Evolutionary conservation across 2,329 filamentous ascomycete genomes (phyloP).

Genomic region (Alternaria sp.): DNA sequence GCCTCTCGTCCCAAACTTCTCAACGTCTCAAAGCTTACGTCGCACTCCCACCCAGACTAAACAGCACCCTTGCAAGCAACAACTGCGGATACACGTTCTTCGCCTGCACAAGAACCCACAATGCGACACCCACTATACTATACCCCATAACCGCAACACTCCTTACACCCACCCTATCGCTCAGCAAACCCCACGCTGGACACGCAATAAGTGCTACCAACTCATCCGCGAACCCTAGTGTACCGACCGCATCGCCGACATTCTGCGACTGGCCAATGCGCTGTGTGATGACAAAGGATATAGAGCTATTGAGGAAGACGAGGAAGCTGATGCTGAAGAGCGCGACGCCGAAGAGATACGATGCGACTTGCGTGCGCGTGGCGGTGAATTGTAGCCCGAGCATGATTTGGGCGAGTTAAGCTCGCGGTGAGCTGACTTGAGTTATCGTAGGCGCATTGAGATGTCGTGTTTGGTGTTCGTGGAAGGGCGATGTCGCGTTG

Average conservation of each 20-base stretch:
- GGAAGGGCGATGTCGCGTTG: constrained; percentile 17
- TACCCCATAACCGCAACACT: constrained; percentile 75
- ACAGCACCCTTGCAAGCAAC: constrained; percentile 82
- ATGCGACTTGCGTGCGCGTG: constrained; percentile 65
- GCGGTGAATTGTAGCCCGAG: constrained; percentile 62
- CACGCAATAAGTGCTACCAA: constrained; percentile 81
- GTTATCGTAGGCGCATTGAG: constrained; percentile 26
- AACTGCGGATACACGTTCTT: constrained; percentile 88
- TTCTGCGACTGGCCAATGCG: constrained; percentile 75
- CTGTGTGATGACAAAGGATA: constrained; percentile 86
- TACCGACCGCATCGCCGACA: constrained; percentile 83
- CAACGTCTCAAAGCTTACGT: constrained; percentile 61
- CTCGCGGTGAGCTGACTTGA: constrained; percentile 35
- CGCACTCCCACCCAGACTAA: constrained; percentile 91
- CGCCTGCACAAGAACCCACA: constrained; percentile 85
- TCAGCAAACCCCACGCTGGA: constrained; percentile 79
- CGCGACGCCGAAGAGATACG: constrained; percentile 82
- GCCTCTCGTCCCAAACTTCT: constrained; percentile 4
- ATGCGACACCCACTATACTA: constrained; percentile 75
- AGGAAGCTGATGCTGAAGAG: constrained; percentile 90
- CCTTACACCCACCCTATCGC: constrained; percentile 78
- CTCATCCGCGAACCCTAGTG: constrained; percentile 85
- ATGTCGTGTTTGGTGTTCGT: constrained; percentile 11
- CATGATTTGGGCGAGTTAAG: constrained; percentile 36
- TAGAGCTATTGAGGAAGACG: constrained; percentile 84